These are phyloP conservation scores for Blastobotrys serpentis DNA, from an alignment of 1,139 yeast species.

Conservation along the genomic window DNA sequence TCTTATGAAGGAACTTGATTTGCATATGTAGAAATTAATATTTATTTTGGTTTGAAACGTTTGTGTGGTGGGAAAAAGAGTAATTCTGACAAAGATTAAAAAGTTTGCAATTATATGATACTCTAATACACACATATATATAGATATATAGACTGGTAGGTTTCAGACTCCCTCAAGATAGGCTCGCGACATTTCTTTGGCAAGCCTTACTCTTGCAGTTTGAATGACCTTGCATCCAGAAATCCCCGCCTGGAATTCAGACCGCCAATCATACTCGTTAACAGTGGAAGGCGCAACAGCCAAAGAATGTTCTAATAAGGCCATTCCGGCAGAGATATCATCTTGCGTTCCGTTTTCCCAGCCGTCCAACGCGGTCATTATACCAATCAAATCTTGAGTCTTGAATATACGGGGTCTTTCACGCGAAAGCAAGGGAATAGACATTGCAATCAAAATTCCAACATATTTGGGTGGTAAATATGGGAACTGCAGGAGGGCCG, in stretches of 20 bases:
- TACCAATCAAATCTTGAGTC: conserved; percentile 45
- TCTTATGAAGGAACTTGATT: conserved; percentile 16
- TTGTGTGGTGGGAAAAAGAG: neutral
- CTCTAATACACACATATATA: too few species aligned
- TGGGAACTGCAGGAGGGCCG: conserved; percentile 59
- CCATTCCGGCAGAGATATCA: conserved; percentile 18
- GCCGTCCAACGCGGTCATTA: conserved; percentile 50
- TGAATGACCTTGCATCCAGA: conserved; percentile 17
- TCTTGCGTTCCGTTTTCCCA: conserved; percentile 39
- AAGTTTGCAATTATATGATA: too few species aligned
- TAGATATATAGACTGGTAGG: too few species aligned
- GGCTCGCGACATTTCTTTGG: conserved; percentile 29
- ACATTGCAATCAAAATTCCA: conserved; percentile 41
- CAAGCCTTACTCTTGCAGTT: conserved; percentile 24
- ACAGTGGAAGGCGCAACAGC: conserved; percentile 13
- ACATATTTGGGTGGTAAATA: conserved; percentile 60
- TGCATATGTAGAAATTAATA: neutral
- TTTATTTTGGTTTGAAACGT: neutral
- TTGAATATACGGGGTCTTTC: conserved; percentile 25
- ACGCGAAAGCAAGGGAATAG: conserved; percentile 25
- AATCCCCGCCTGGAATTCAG: conserved; percentile 14
- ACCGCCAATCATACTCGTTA: conserved; percentile 17
- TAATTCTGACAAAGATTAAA: too few species aligned
- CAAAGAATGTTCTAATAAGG: conserved; percentile 20
- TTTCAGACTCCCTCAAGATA: conserved; percentile 27